Evolutionary conservation across 495 filamentous ascomycete species (phyloP).

Genomic region (Neurospora sp.): DNA sequence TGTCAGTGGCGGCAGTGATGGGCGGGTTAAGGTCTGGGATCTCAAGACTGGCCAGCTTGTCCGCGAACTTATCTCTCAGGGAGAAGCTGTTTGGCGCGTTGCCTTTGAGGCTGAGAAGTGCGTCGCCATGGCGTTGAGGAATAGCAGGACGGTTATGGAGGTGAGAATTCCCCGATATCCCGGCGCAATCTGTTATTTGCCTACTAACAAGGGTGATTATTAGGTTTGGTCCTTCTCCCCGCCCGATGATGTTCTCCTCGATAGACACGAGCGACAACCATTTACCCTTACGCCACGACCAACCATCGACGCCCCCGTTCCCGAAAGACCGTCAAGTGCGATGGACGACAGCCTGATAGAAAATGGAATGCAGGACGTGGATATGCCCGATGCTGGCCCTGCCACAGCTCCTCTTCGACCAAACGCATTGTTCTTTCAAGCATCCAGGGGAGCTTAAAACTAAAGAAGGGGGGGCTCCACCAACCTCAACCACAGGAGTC

Average conservation of each 20-base stretch:
- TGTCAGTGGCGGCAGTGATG: constrained; percentile 91
- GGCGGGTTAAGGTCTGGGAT: constrained; percentile 96
- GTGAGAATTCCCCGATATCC: constrained; percentile 39
- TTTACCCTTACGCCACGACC: constrained; percentile 23
- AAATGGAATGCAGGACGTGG: constrained; percentile 27
- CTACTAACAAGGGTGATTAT: not conserved
- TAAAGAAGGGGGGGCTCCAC: not conserved
- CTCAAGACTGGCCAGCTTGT: constrained; percentile 82
- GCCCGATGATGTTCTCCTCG: constrained; percentile 55
- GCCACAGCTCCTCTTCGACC: constrained; percentile 32
- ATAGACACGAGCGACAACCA: constrained; percentile 30
- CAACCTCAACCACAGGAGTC: not conserved
- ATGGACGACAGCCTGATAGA: constrained; percentile 21
- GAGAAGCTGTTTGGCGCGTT: constrained; percentile 93
- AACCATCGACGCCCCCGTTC: constrained; percentile 24
- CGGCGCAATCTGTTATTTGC: not conserved
- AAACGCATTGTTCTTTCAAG: constrained; percentile 35
- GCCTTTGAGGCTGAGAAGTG: constrained; percentile 98
- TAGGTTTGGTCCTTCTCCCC: constrained; percentile 91
- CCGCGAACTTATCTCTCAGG: constrained; percentile 78
- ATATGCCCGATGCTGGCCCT: constrained; percentile 38
- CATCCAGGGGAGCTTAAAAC: not conserved
- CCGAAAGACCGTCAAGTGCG: constrained; percentile 31
- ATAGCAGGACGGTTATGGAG: constrained; percentile 89
- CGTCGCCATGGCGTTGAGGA: constrained; percentile 84